Evolutionary conservation across 1,139 yeast genomes (phyloP).

Genomic region (Sugiyamaella paludigena): DNA sequence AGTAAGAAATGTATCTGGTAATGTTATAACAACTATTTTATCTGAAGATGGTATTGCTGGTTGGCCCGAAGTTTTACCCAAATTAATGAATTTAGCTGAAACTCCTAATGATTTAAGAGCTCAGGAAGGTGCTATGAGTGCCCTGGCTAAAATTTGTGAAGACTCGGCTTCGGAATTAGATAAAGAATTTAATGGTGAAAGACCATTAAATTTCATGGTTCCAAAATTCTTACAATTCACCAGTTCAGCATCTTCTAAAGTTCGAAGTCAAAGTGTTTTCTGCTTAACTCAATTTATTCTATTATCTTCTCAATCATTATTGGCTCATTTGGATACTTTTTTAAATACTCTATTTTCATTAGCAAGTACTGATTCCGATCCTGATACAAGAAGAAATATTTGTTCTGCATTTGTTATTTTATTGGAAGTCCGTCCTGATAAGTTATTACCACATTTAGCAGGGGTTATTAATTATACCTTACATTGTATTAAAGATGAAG

Average conservation of each 20-base stretch:
- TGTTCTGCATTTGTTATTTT: constrained; percentile 76
- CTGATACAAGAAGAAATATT: constrained; percentile 66
- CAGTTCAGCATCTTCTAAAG: constrained; percentile 41
- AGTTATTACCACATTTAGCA: constrained; percentile 70
- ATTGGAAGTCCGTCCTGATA: constrained; percentile 77
- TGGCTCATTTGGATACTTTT: constrained; percentile 64
- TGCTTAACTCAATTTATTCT: constrained; percentile 79
- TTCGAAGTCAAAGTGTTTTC: constrained; percentile 63
- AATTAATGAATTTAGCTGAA: constrained; percentile 58
- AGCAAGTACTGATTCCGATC: constrained; percentile 52
- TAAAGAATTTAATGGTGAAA: constrained; percentile 58
- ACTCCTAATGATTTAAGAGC: constrained; percentile 39
- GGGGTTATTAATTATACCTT: constrained; percentile 84
- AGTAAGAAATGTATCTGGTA: constrained; percentile 86
- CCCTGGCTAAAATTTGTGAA: constrained; percentile 84
- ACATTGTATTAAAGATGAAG: constrained; percentile 68
- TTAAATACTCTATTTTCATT: constrained; percentile 62
- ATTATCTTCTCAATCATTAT: constrained; percentile 61
- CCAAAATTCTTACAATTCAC: constrained; percentile 59
- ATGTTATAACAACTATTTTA: constrained; percentile 80
- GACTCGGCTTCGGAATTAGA: constrained; percentile 64
- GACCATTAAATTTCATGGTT: constrained; percentile 67
- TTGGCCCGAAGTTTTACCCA: constrained; percentile 76
- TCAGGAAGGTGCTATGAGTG: constrained; percentile 77
- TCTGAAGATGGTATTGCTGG: constrained; percentile 63